A percentile compares a stretch with the other conserved stretches of the same genome.
Evolutionary conservation across 2,329 filamentous ascomycete species (phyloP).

Genomic region (Monilinia laxa): DNA sequence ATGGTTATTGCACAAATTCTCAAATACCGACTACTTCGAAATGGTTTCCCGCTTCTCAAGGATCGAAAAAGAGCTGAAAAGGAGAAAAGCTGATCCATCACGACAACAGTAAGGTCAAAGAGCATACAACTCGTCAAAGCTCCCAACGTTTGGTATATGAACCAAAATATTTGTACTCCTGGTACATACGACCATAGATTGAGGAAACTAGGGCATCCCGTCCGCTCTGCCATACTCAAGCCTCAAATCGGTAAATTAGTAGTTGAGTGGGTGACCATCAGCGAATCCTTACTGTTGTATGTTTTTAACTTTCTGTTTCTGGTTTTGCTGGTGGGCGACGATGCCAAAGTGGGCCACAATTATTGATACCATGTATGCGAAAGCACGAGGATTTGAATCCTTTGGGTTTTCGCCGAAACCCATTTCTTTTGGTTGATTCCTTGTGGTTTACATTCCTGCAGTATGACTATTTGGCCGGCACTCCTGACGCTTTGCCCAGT

Average conservation of each 20-base stretch:
- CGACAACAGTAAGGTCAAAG: neutral
- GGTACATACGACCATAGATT: conserved; percentile 15
- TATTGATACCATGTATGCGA: neutral
- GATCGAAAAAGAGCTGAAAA: neutral
- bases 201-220: conserved; percentile 20
- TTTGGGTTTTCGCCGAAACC: neutral
- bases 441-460: neutral
- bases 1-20: neutral
- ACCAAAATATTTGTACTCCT: neutral
- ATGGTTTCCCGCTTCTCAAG: neutral
- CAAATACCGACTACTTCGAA: neutral
- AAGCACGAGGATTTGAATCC: neutral
- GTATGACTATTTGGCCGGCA: neutral
- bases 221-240: conserved; percentile 23
- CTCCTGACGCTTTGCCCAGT: neutral
- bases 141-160: neutral
- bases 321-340: conserved; percentile 14
- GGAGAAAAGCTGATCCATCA: neutral
- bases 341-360: neutral
- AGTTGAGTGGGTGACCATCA: conserved; percentile 23
- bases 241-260: conserved; percentile 20
- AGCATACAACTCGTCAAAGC: neutral
- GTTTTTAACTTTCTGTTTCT: conserved; percentile 2
- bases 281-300: conserved; percentile 23
- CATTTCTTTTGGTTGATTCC: no score